Evolutionary conservation across 441 rosid genomes (phyloP), one percentile per base, ranked within the genome.

Genomic region (Macaranga tanarius): DNA sequence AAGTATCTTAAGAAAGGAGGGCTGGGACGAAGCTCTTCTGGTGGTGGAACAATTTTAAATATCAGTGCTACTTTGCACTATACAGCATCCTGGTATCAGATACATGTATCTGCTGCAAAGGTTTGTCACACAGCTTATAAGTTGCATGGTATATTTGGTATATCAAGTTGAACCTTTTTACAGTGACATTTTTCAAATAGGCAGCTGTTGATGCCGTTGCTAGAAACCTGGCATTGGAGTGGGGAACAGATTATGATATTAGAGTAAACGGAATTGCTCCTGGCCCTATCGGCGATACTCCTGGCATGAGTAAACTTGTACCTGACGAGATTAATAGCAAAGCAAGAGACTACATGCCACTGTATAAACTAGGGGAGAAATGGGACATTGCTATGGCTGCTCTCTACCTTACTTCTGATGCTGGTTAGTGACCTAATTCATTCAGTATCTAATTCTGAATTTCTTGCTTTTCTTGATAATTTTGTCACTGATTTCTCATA

Each of bases 341-440:
- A 23, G 76, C 79, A 38, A 63, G 62, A 72, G 88, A 88, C 17
- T 64, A 63, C 40, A 80, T 77, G 84, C 91, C 90, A 16, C 76
- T 84, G 23, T 80, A 65, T 74, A 87, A 85, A 79, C 38, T 86
- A 1, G 99, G 99, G 25, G 91, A 92, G 75, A 95, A 87, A 82
- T 90, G 98, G 97, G 99, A 95, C 76, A 89, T 95, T 59, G 98
- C 97, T 23, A 95, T 95, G 98, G 96, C 99, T 54, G 91, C 96
- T 40, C 59, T 95, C 40, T 95, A 88, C 82, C 90, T 95, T 11
- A 75, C 84, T 68, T 92, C 90, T 26, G 88, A 84, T 80, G 89
- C 96, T 22, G 98, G 99, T 94, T 73, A 66, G 87, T 11, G 7
- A 73, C 56, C 16, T 67, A 19, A 17, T 31, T 50, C 5, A 23